A percentile compares a stretch with the other conserved stretches of the same genome.
Evolutionary conservation across 176 grass and related monocot species (phyloP).

Genomic region (Puccinellia tenuiflora): DNA sequence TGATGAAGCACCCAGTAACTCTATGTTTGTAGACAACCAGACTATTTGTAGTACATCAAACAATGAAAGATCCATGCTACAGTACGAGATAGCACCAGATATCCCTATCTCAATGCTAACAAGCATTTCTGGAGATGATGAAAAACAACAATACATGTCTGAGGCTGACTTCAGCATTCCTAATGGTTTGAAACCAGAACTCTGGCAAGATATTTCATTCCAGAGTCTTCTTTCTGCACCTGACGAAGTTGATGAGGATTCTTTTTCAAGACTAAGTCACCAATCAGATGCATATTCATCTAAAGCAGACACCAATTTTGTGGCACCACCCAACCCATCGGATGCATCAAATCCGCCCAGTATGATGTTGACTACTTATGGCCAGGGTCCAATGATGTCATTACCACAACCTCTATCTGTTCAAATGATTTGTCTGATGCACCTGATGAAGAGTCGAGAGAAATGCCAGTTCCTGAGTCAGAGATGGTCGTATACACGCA

Average conservation of each 20-base stretch:
- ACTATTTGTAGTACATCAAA: slow-evolving; percentile 20
- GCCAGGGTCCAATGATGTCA: slow-evolving; percentile 1
- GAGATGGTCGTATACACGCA: slow-evolving; percentile 24
- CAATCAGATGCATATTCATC: slow-evolving; percentile 25
- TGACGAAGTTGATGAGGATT: not conserved
- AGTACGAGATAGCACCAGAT: slow-evolving; percentile 14
- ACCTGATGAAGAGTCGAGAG: slow-evolving; percentile 4
- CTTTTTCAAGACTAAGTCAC: slow-evolving; percentile 19
- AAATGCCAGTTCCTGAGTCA: slow-evolving; percentile 24
- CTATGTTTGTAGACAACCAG: slow-evolving; percentile 20
- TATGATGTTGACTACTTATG: slow-evolving; percentile 21
- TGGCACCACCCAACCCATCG: slow-evolving; percentile 11
- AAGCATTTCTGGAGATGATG: slow-evolving; percentile 34
- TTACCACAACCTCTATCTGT: slow-evolving; percentile 29
- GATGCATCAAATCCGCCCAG: slow-evolving; percentile 26
- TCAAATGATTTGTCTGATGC: slow-evolving; percentile 18
- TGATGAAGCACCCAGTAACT: slow-evolving; percentile 30
- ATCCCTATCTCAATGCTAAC: slow-evolving; percentile 33
- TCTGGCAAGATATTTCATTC: slow-evolving; percentile 31
- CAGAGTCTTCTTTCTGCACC: slow-evolving; percentile 29
- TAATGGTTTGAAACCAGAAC: slow-evolving; percentile 27
- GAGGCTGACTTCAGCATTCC: slow-evolving; percentile 22
- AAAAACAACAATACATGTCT: slow-evolving; percentile 31
- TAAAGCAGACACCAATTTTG: slow-evolving; percentile 23
- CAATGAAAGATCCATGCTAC: slow-evolving; percentile 29